A percentile compares a stretch with the other conserved stretches of the same genome.
phyloP scores from a whole-genome alignment of 2,329 filamentous ascomycete species.

The Cordyceps farinosa region DNA sequence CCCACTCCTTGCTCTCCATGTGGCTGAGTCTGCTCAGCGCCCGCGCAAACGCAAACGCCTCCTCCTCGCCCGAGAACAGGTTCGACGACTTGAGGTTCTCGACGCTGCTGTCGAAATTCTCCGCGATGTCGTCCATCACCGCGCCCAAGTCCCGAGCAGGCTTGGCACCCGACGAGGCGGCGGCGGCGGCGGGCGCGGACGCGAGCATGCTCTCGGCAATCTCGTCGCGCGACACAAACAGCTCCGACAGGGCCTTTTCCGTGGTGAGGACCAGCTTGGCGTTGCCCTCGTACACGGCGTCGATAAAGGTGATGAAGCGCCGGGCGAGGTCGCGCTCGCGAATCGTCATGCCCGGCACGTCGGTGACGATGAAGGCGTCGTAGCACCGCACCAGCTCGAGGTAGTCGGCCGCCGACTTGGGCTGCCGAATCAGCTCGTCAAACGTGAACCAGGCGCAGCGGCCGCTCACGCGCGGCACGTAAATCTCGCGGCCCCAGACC shows the following conservation, averaged over 20 bases:
- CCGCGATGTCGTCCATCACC: conserved; percentile 76
- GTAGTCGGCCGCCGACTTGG: conserved; percentile 92
- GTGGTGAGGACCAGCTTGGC: conserved; percentile 95
- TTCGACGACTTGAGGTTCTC: conserved; percentile 77
- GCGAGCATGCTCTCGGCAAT: conserved; percentile 55
- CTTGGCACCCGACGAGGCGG: conserved; percentile 22
- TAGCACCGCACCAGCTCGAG: conserved; percentile 87
- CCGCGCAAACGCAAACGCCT: conserved; percentile 91
- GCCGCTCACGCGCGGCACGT: conserved; percentile 83
- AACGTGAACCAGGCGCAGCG: conserved; percentile 89
- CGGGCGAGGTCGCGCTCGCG: conserved; percentile 81
- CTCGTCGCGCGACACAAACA: conserved; percentile 76
- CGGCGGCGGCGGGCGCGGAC: conserved; percentile 25
- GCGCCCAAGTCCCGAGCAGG: conserved; percentile 51
- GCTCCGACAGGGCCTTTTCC: conserved; percentile 75
- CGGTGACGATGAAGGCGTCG: conserved; percentile 87
- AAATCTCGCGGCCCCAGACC: conserved; percentile 90
- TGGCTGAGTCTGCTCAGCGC: conserved; percentile 80
- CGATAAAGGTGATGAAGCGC: conserved; percentile 95
- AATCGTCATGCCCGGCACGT: conserved; percentile 88
- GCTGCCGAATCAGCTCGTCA: conserved; percentile 81
- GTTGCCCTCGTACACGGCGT: conserved; percentile 87
- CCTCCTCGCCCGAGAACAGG: conserved; percentile 91
- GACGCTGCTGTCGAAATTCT: conserved; percentile 83
- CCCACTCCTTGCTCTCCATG: conserved; percentile 95